Evolutionary conservation across 345 rosid species (phyloP).

Genomic region (Angophora floribunda): DNA sequence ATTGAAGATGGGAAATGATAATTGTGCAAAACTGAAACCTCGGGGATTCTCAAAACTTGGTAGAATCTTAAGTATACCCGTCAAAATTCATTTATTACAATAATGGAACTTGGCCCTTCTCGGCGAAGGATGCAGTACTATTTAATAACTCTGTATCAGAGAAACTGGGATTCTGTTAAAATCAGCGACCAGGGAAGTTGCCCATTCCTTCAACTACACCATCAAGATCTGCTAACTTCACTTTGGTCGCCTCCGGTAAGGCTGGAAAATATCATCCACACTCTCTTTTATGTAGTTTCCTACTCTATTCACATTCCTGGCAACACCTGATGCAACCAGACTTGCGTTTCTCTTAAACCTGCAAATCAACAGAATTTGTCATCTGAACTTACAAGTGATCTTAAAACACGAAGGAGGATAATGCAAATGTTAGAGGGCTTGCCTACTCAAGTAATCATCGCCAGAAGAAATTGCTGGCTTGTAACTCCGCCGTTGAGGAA

Average conservation of each 20-base stretch:
- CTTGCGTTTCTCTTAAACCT: constrained; percentile 56
- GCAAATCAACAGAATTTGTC: background rate
- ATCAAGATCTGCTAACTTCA: background rate
- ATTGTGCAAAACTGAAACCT: background rate
- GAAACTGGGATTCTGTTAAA: background rate
- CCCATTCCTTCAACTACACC: background rate
- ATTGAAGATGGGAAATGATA: background rate
- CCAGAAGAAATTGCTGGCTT: constrained; percentile 27
- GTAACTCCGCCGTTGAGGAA: constrained; percentile 27
- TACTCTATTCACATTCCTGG: constrained; percentile 36
- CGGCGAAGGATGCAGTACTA: background rate
- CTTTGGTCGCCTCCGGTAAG: constrained; percentile 37
- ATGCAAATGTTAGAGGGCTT: background rate
- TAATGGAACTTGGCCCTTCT: background rate
- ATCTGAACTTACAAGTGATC: background rate
- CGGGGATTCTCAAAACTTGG: background rate
- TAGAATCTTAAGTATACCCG: background rate
- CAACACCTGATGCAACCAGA: constrained; percentile 58
- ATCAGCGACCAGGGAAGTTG: background rate
- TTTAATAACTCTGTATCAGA: background rate
- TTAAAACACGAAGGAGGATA: background rate
- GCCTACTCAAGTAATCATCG: constrained; percentile 50
- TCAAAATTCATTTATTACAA: background rate
- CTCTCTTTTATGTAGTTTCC: constrained; percentile 48
- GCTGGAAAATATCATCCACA: constrained; percentile 38